phyloP scores from a whole-genome alignment of 768 basidiomycete genomes.

The Lentinula sp. region DNA sequence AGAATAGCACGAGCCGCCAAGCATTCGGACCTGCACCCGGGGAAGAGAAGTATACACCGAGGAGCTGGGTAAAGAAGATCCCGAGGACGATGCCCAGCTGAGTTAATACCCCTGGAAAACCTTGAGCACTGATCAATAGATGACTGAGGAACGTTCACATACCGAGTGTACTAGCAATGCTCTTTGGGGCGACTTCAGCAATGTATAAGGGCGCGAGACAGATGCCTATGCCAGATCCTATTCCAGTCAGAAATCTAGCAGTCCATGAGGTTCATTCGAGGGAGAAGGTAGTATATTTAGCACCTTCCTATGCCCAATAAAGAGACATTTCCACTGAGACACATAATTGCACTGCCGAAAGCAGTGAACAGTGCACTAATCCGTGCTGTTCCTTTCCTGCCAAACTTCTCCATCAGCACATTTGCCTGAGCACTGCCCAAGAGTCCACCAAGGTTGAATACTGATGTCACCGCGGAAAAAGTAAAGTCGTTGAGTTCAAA shows the following conservation, averaged over 20 bases:
- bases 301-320: constrained; percentile 64
- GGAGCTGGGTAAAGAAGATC: constrained; percentile 78
- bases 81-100: constrained; percentile 82
- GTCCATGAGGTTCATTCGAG: not conserved
- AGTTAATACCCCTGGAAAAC: constrained; percentile 60
- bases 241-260: constrained; percentile 5
- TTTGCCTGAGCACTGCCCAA: constrained; percentile 69
- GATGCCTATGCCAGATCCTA: constrained; percentile 9
- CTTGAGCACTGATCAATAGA: not conserved
- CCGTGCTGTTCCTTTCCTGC: constrained; percentile 63
- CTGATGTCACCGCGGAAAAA: constrained; percentile 79
- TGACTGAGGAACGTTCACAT: constrained; percentile 11
- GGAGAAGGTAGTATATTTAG: not conserved
- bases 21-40: constrained; percentile 60
- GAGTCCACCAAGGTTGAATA: constrained; percentile 87
- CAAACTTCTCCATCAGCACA: constrained; percentile 60
- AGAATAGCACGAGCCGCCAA: constrained; percentile 68
- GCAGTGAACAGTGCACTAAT: constrained; percentile 50
- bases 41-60: constrained; percentile 68
- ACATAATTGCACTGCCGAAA: constrained; percentile 62
- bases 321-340: constrained; percentile 48
- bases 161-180: constrained; percentile 74
- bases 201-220: constrained; percentile 67
- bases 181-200: constrained; percentile 76
- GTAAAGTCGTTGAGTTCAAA: constrained; percentile 65